Conservation (phyloP, 75 land plant genomes). For the Cryptomeria japonica region DNA sequence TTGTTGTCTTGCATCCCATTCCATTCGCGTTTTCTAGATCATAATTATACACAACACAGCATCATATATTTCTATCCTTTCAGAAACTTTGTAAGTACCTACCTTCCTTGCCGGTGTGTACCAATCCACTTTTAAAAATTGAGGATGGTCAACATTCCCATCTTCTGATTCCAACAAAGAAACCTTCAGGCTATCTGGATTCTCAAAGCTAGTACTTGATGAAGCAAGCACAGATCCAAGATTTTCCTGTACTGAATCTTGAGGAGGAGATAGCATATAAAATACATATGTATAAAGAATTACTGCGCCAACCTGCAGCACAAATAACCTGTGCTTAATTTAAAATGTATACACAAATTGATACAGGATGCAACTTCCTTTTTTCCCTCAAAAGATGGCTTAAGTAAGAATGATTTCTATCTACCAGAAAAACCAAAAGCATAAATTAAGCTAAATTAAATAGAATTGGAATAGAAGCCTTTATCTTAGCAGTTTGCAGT, state of each 20-base stretch:
- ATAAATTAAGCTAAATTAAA: not conserved
- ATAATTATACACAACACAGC: not conserved
- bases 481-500: not conserved
- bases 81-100: not conserved
- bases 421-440: not conserved
- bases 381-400: not conserved
- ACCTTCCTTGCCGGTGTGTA: not conserved
- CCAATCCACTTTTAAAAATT: not conserved
- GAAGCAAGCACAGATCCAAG: constrained; percentile 18
- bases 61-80: not conserved
- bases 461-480: not conserved
- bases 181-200: constrained; percentile 25
- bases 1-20: not conserved
- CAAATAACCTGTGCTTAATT: constrained; percentile 4
- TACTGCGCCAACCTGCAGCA: constrained; percentile 86
- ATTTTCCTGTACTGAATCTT: constrained; percentile 46
- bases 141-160: not conserved
- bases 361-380: not conserved
- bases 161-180: constrained; percentile 37
- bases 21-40: not conserved
- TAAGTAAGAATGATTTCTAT: not conserved
- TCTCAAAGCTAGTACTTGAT: not conserved
- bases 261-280: constrained; percentile 87
- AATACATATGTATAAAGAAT: constrained; percentile 88
- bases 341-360: not conserved